These are phyloP conservation scores for Solanum chiquidenum DNA, from an alignment of 257 asterid species.

Conservation along the genomic window DNA sequence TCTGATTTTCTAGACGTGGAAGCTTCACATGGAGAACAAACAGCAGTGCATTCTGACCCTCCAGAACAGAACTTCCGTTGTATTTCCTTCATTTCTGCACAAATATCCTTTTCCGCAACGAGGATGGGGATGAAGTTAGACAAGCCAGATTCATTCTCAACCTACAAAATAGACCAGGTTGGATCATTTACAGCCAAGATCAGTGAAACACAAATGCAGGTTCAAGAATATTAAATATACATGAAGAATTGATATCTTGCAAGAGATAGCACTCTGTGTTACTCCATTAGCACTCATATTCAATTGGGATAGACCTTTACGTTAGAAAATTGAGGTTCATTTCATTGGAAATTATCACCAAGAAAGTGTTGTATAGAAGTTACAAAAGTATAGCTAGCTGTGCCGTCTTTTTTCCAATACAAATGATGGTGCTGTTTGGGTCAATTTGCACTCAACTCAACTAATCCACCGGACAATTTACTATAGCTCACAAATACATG, in stretches of 20 bases:
- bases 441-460: not conserved
- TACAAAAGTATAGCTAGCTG: not conserved
- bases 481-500: not conserved
- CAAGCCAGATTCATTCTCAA: slow-evolving; percentile 87
- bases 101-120: slow-evolving; percentile 61
- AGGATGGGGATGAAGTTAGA: slow-evolving; percentile 92
- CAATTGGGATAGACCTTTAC: not conserved
- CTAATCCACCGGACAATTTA: not conserved
- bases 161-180: slow-evolving; percentile 33
- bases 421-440: not conserved
- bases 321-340: not conserved
- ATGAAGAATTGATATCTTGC: not conserved
- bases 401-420: not conserved
- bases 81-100: slow-evolving; percentile 63
- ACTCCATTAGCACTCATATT: not conserved
- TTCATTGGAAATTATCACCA: not conserved
- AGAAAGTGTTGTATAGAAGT: not conserved
- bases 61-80: slow-evolving; percentile 30
- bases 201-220: not conserved
- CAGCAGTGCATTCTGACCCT: slow-evolving; percentile 13
- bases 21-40: slow-evolving; percentile 30
- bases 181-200: not conserved
- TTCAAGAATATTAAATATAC: not conserved
- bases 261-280: not conserved
- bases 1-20: slow-evolving; percentile 29